Evolutionary conservation across 495 filamentous ascomycete genomes (phyloP), one percentile per base, ranked within the genome.

Genomic region (Evansstolkia leycettana): DNA sequence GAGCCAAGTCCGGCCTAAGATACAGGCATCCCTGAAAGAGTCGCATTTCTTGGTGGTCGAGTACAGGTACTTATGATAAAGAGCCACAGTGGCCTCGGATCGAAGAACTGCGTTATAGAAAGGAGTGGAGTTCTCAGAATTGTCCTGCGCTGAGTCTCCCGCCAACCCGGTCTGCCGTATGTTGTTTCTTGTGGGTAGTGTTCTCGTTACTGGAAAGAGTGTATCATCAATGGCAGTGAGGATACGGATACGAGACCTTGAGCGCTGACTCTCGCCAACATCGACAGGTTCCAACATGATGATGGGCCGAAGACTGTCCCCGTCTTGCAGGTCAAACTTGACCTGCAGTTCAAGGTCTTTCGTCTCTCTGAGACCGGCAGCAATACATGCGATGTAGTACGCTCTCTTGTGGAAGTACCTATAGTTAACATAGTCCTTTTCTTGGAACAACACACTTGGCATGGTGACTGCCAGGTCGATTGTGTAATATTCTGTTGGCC

Each of bases 401-500:
- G 90, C 84, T 37, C 89, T 64, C 53, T 95, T 94, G 58, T 95
- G 80, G 48, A 96, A 95, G 55, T 89, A 98, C 41, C 90, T 72
- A 58, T 88, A 72, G 48, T 96, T 85, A 30, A 88, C 66, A 53
- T 87, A 95, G 58, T 98, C 90, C 54, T 98, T 96, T 34, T 88
- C 82, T 50, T 94, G 84, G 41, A 96, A 84, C 2, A 94, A 62
- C 2, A 71, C 60, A 29, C 53, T 58, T 11, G 92, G 88, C 75
- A 98, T 90, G 8, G 75, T 78, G 5, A 94, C 73, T 12, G 84
- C 76, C 65, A 98, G 61, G 60, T 98, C 90, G 32, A 94, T 67
- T 1, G 65, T 62, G 23, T 78, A 57, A 13, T 53, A 51, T 7
- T 67, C 67, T 12, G 73, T 63, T 6, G 67, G 59, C 46, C 76